phyloP scores from a whole-genome alignment of 805 yeast genomes.

The Tetrapisispora phaffii region DNA sequence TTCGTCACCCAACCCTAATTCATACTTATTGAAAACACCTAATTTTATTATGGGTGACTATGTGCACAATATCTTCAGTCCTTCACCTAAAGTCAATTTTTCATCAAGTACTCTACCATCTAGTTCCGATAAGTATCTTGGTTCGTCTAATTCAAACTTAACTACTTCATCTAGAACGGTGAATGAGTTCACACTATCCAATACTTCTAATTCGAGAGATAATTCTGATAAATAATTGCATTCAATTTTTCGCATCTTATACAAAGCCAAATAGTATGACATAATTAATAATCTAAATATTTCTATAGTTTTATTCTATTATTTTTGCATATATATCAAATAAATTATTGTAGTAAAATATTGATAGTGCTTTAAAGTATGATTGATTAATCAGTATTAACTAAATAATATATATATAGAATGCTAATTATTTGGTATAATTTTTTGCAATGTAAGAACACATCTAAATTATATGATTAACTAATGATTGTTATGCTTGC shows the following conservation, averaged over 20 bases:
- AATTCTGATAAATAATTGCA: background rate
- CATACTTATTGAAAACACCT: conserved; percentile 21
- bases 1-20: conserved; percentile 4
- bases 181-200: background rate
- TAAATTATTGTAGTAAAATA: too few relatives aligned
- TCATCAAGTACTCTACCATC: background rate
- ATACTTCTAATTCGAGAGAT: background rate
- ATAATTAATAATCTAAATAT: background rate
- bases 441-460: too few relatives aligned
- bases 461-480: background rate
- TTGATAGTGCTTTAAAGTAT: too few relatives aligned
- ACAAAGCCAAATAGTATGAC: background rate
- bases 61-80: conserved; percentile 29
- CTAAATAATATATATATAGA: too few relatives aligned
- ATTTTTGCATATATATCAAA: background rate
- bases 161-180: background rate
- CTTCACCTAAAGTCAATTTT: conserved; percentile 24
- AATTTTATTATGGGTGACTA: conserved; percentile 31
- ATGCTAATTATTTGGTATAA: too few relatives aligned
- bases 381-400: too few relatives aligned
- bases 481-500: conserved; percentile 1
- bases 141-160: background rate
- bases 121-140: background rate
- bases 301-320: background rate
- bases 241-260: background rate